These are phyloP conservation scores for Porcisia hertigi DNA, from an alignment of 208 protist species.

Conservation along the genomic window DNA sequence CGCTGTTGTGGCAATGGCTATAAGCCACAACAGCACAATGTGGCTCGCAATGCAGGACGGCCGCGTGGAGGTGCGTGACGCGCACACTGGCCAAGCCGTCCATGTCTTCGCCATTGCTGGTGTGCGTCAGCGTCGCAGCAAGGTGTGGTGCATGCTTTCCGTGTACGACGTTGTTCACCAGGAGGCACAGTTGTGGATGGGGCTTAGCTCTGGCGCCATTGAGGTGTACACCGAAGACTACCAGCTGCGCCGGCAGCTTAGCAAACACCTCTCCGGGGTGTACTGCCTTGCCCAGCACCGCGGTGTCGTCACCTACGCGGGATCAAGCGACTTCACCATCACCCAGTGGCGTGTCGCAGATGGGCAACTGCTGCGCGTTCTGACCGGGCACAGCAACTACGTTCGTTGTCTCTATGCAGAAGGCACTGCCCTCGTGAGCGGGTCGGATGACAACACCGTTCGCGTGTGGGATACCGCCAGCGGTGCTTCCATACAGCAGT, in stretches of 20 bases:
- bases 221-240: conserved; percentile 66
- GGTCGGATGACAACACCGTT: conserved; percentile 79
- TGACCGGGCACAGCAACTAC: conserved; percentile 81
- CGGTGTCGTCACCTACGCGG: conserved; percentile 67
- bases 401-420: conserved; percentile 87
- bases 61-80: conserved; percentile 70
- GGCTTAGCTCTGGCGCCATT: conserved; percentile 77
- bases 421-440: conserved; percentile 74
- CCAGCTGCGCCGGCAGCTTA: conserved; percentile 52
- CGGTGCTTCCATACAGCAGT: conserved; percentile 44
- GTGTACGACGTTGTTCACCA: conserved; percentile 24
- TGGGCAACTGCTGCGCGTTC: conserved; percentile 63
- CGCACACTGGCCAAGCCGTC: conserved; percentile 49
- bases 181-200: conserved; percentile 77
- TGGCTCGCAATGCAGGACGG: conserved; percentile 79
- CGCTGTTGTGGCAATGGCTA: conserved; percentile 55
- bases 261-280: conserved; percentile 77
- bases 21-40: conserved; percentile 42
- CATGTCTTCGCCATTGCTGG: conserved; percentile 54
- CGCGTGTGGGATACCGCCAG: conserved; percentile 73
- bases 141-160: conserved; percentile 51
- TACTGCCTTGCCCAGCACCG: conserved; percentile 71
- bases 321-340: conserved; percentile 82
- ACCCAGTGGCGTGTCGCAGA: conserved; percentile 70
- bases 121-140: conserved; percentile 23